Percentiles rank a stretch among this genome's conserved stretches.
These are phyloP conservation scores for Bigelowiella natans DNA, from an alignment of 78 protist species.

Conservation along the genomic window DNA sequence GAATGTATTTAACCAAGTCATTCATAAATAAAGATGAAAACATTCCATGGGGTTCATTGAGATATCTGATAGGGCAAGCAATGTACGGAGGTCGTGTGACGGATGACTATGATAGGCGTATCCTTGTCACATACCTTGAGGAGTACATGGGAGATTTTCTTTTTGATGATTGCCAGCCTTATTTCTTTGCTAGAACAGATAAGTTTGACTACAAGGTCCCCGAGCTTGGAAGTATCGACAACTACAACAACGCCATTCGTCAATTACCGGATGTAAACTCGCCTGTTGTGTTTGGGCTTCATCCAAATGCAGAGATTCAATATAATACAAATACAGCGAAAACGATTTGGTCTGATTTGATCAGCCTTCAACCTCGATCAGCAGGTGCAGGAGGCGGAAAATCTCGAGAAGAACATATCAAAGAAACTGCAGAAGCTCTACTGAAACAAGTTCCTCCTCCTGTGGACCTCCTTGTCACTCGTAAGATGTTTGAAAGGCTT, in stretches of 20 bases:
- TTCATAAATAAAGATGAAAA: constrained; percentile 10
- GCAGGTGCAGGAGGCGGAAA: constrained; percentile 33
- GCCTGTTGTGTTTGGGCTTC: constrained; percentile 84
- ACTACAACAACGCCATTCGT: background rate
- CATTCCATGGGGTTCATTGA: constrained; percentile 74
- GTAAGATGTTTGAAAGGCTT: background rate
- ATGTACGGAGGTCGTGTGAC: constrained; percentile 90
- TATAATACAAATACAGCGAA: constrained; percentile 30
- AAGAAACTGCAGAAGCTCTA: background rate
- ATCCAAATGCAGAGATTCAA: constrained; percentile 81
- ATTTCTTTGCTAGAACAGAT: constrained; percentile 3
- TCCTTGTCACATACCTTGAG: constrained; percentile 70
- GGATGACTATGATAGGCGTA: constrained; percentile 71
- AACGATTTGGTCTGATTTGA: constrained; percentile 47
- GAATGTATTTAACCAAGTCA: constrained; percentile 63
- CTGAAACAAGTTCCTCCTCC: background rate
- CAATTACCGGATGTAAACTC: constrained; percentile 43
- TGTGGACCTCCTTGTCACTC: background rate
- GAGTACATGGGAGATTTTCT: constrained; percentile 92
- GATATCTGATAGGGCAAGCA: constrained; percentile 82
- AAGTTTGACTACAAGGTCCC: constrained; percentile 41
- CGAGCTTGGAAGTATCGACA: background rate
- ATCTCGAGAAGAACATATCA: constrained; percentile 40
- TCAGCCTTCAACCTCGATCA: constrained; percentile 60
- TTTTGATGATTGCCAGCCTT: constrained; percentile 66